Evolutionary conservation across 495 filamentous ascomycete species (phyloP), one percentile per base, ranked within the genome.

Genomic region (Podospora bellae-mahoneyi): DNA sequence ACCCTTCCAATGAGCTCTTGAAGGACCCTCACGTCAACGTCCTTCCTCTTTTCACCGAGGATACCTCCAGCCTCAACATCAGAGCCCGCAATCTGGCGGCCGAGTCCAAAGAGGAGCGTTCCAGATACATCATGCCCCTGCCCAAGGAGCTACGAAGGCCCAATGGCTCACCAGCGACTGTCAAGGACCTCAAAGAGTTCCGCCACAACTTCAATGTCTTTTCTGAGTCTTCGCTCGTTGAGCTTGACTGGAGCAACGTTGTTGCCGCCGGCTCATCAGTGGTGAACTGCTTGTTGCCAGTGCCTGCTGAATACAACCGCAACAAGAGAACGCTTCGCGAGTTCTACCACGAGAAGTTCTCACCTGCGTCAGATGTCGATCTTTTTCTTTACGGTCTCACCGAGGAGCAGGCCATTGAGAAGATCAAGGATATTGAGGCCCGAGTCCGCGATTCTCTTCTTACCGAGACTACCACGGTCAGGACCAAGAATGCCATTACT

Each of bases 401-500:
- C 28, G 89, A 93, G 69, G 82, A 86, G 62, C 81, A 92, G 70
- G 92, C 90, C 0, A 80, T 92, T 54, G 87, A 92, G 71, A 94
- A 94, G 81, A 93, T 96, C 75, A 87, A 89, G 71, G 80, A 89
- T 63, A 93, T 96, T 71, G 92, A 94, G 69, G 76, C 78, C 9
- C 82, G 78, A 10, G 84, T 96, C 72, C 87, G 85, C 26, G 87
- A 93, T 72, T 85, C 88, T 4, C 87, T 96, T 66, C 81, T 94
- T 26, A 85, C 87, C 20, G 91, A 94, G 75, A 89, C 87, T 2
- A 93, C 90, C 0, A 89, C 89, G 0, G 84, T 94, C 48, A 82
- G 92, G 15, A 94, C 92, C 20, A 93, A 92, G 78, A 88, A 96
- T 73, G 88, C 92, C 20, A 87, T 96, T 69, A 96, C 92, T 0